phyloP scores from a whole-genome alignment of 352 stramenopile genomes.

The Phytophthora pseudosyringae region DNA sequence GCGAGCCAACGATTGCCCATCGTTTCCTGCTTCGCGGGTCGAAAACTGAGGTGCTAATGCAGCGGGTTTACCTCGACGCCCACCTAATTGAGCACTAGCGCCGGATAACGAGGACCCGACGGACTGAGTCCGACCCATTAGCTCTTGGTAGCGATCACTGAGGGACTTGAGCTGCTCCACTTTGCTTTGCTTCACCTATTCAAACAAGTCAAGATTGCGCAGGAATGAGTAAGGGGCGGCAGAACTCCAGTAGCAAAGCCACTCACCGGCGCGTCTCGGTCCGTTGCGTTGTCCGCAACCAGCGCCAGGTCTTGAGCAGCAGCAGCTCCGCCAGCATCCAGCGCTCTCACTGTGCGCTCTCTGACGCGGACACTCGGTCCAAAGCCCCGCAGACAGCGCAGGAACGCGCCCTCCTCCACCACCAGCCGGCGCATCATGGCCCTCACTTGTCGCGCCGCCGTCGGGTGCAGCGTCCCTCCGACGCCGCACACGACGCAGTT shows the following conservation, averaged over 20 bases:
- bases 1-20: constrained; percentile 16
- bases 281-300: constrained; percentile 1
- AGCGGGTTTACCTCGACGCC: constrained; percentile 4
- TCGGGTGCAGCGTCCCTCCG: constrained; percentile 27
- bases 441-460: constrained; percentile 43
- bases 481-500: constrained; percentile 38
- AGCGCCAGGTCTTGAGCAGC: constrained; percentile 2
- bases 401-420: constrained; percentile 65
- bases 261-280: constrained; percentile 27
- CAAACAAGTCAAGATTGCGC: constrained; percentile 1
- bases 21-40: constrained; percentile 12
- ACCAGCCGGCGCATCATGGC: constrained; percentile 56
- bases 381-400: constrained; percentile 65
- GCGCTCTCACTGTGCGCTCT: not conserved
- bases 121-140: constrained; percentile 23
- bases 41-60: constrained; percentile 7
- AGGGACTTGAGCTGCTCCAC: constrained; percentile 28
- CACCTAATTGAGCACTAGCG: constrained; percentile 17
- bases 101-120: constrained; percentile 3
- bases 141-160: constrained; percentile 33
- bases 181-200: constrained; percentile 31
- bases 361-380: constrained; percentile 23
- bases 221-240: not conserved
- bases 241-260: not conserved
- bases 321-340: not conserved